These are phyloP conservation scores for Lactifluus rugatus DNA, from an alignment of 768 basidiomycete species.

Conservation along the genomic window DNA sequence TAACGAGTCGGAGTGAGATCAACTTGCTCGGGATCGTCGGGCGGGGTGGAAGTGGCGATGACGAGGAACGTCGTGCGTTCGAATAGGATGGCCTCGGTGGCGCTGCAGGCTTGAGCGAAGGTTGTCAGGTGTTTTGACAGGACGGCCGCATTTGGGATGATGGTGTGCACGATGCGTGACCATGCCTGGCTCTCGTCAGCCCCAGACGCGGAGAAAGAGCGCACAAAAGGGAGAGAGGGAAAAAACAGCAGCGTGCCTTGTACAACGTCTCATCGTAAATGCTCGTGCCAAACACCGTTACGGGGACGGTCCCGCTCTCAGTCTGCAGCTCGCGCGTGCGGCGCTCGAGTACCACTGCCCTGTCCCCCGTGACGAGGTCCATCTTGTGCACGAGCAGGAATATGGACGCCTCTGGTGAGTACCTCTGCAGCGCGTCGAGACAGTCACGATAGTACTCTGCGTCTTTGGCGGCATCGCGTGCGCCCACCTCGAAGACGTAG, in stretches of 20 bases:
- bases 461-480: slow-evolving; percentile 76
- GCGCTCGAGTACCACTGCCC: slow-evolving; percentile 50
- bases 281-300: slow-evolving; percentile 84
- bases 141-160: slow-evolving; percentile 85
- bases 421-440: slow-evolving; percentile 68
- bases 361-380: slow-evolving; percentile 75
- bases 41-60: slow-evolving; percentile 69
- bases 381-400: slow-evolving; percentile 96
- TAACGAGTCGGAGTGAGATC: slow-evolving; percentile 62
- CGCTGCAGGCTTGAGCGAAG: slow-evolving; percentile 79
- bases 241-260: slow-evolving; percentile 45
- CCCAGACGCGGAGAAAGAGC: slow-evolving; percentile 7
- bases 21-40: slow-evolving; percentile 29
- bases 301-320: slow-evolving; percentile 46
- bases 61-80: slow-evolving; percentile 98
- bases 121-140: slow-evolving; percentile 80
- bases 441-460: slow-evolving; percentile 89
- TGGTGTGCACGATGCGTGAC: slow-evolving; percentile 93
- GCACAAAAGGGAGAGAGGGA: background rate
- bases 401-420: slow-evolving; percentile 73
- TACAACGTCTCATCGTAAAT: slow-evolving; percentile 98
- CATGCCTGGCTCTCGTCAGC: slow-evolving; percentile 59
- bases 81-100: slow-evolving; percentile 91
- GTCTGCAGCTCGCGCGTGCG: slow-evolving; percentile 66
- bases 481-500: slow-evolving; percentile 96